These are phyloP conservation scores for Allium fistulosum DNA, from an alignment of 106 monocot species.

Conservation along the genomic window DNA sequence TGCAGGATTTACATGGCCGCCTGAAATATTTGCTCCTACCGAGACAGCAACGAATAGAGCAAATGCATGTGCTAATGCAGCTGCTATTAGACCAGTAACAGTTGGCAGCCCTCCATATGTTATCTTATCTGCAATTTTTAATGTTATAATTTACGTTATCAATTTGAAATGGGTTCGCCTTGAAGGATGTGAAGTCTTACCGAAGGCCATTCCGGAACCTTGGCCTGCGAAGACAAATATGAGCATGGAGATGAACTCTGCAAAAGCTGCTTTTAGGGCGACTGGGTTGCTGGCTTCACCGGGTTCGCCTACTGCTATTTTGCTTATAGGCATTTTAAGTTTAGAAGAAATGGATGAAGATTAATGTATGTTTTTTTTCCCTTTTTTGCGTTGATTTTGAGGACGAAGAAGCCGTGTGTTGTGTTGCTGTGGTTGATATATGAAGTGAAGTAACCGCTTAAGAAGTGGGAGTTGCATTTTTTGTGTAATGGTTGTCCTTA, in stretches of 20 bases:
- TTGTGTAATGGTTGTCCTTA: not conserved
- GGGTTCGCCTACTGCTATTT: conserved; percentile 28
- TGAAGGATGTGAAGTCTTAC: conserved; percentile 10
- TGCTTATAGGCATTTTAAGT: conserved; percentile 32
- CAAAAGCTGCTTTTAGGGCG: conserved; percentile 44
- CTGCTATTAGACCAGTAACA: conserved; percentile 14
- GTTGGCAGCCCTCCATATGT: not conserved
- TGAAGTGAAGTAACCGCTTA: not conserved
- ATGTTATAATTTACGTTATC: not conserved
- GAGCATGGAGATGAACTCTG: conserved; percentile 54
- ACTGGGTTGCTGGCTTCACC: conserved; percentile 35
- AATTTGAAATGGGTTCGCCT: not conserved
- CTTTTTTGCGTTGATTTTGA: not conserved
- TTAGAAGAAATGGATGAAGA: not conserved
- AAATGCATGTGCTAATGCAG: conserved; percentile 30
- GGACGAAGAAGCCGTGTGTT: not conserved
- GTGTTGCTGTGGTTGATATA: not conserved
- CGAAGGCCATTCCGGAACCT: conserved; percentile 57
- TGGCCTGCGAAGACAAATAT: conserved; percentile 68
- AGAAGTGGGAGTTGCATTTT: not conserved
- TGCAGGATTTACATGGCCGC: conserved; percentile 52
- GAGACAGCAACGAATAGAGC: conserved; percentile 37
- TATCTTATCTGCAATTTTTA: not conserved
- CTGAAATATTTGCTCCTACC: conserved; percentile 35
- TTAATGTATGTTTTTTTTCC: not conserved